phyloP scores from a whole-genome alignment of 2,329 filamentous ascomycete species.

The Didymella arachidicola region DNA sequence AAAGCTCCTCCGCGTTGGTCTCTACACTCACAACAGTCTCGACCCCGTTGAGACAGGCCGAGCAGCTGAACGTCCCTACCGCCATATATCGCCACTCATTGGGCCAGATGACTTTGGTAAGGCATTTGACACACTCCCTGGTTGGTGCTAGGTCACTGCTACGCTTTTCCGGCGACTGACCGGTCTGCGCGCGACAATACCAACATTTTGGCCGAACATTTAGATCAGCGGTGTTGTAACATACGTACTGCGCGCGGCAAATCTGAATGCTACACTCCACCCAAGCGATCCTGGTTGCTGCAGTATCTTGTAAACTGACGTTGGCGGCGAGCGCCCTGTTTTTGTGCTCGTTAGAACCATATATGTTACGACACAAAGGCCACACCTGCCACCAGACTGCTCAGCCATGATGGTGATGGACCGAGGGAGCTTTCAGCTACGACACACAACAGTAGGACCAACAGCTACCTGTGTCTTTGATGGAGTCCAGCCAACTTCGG shows the following conservation, averaged over 20 bases:
- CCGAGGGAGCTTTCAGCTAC: constrained; percentile 55
- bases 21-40: constrained; percentile 51
- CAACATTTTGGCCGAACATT: constrained; percentile 59
- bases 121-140: constrained; percentile 57
- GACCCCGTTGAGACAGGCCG: constrained; percentile 50
- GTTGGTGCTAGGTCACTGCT: constrained; percentile 44
- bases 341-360: constrained; percentile 29
- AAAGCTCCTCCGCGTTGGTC: constrained; percentile 51
- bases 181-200: constrained; percentile 53
- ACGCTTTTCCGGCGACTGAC: constrained; percentile 3
- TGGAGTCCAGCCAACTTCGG: constrained; percentile 57
- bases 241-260: constrained; percentile 61
- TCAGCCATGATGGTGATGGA: constrained; percentile 60
- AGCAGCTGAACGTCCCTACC: constrained; percentile 52
- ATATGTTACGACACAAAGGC: constrained; percentile 49
- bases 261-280: constrained; percentile 56
- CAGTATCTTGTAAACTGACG: constrained; percentile 45
- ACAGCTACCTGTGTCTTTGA: constrained; percentile 54
- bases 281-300: constrained; percentile 52
- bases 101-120: constrained; percentile 60
- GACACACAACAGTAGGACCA: constrained; percentile 56
- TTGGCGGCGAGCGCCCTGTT: constrained; percentile 27
- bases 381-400: constrained; percentile 49
- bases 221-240: constrained; percentile 56
- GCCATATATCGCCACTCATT: constrained; percentile 49